phyloP scores from a whole-genome alignment of 2,329 filamentous ascomycete species.

The Fusarium succisae region DNA sequence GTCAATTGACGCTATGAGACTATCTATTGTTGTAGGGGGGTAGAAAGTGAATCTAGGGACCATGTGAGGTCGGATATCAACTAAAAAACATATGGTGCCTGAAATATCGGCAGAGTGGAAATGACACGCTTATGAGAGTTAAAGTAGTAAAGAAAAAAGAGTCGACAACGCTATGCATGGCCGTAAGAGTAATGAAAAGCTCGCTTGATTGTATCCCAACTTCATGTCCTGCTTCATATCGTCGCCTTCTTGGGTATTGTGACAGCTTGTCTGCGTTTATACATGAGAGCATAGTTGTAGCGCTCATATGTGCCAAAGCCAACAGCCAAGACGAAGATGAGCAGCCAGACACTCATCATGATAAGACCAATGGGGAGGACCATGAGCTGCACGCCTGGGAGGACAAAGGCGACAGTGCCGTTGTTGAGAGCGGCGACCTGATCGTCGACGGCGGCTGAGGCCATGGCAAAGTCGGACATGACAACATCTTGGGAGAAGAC shows the following conservation, averaged over 20 bases:
- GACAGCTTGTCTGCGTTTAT: slow-evolving; percentile 53
- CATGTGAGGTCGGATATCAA: slow-evolving; percentile 37
- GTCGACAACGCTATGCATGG: slow-evolving; percentile 34
- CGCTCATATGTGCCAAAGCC: slow-evolving; percentile 73
- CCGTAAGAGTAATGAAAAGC: slow-evolving; percentile 23
- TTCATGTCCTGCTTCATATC: slow-evolving; percentile 2
- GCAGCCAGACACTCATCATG: slow-evolving; percentile 70
- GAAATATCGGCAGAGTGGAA: slow-evolving; percentile 32
- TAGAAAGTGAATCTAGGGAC: slow-evolving; percentile 30
- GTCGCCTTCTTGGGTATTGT: slow-evolving; percentile 27
- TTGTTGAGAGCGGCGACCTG: slow-evolving; percentile 57
- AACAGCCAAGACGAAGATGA: slow-evolving; percentile 65
- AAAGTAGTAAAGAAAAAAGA: slow-evolving; percentile 22
- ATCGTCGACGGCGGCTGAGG: slow-evolving; percentile 60
- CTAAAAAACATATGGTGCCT: slow-evolving; percentile 34
- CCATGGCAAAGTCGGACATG: slow-evolving; percentile 59
- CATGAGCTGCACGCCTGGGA: slow-evolving; percentile 74
- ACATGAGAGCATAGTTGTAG: slow-evolving; percentile 72
- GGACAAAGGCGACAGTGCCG: slow-evolving; percentile 69
- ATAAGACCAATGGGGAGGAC: slow-evolving; percentile 77
- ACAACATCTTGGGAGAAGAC: slow-evolving; percentile 70
- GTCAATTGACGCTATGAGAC: slow-evolving; percentile 25
- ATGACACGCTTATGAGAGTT: slow-evolving; percentile 29
- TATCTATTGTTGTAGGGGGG: slow-evolving; percentile 26
- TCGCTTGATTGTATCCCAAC: slow-evolving; percentile 15